These are phyloP conservation scores for Macrotyloma uniflorum DNA, from an alignment of 306 rosid species.

Conservation along the genomic window DNA sequence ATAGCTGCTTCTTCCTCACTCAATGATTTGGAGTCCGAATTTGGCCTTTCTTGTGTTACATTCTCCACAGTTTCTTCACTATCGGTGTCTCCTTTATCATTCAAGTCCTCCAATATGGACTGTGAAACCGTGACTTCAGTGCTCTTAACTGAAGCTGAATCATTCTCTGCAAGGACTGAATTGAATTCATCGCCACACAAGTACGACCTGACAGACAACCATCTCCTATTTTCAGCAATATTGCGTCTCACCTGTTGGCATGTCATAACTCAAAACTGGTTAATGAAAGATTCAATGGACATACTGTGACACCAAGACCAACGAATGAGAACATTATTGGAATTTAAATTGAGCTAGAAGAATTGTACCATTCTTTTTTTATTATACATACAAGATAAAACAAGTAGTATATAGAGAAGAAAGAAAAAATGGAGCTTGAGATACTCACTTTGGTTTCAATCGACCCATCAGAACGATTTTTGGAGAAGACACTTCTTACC, in stretches of 20 bases:
- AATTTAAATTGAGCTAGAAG: neutral
- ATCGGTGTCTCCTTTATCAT: slow-evolving; percentile 35
- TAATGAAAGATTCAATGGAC: neutral
- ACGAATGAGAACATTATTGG: neutral
- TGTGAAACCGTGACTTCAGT: slow-evolving; percentile 66
- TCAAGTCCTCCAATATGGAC: slow-evolving; percentile 41
- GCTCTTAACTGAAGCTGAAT: slow-evolving; percentile 70
- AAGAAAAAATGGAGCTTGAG: neutral
- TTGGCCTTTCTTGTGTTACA: slow-evolving; percentile 16
- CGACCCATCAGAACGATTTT: slow-evolving; percentile 51
- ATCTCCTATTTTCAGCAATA: slow-evolving; percentile 63
- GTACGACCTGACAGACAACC: slow-evolving; percentile 82
- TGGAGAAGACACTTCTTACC: slow-evolving; percentile 80
- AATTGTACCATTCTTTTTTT: neutral
- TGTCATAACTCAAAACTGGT: slow-evolving; percentile 33
- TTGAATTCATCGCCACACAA: slow-evolving; percentile 86
- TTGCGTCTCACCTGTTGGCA: slow-evolving; percentile 57
- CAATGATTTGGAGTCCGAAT: slow-evolving; percentile 39
- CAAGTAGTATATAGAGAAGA: slow-evolving; percentile 7
- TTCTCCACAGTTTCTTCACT: slow-evolving; percentile 61
- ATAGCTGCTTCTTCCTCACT: slow-evolving; percentile 70
- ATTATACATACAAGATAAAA: neutral
- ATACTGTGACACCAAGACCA: neutral
- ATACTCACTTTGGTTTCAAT: slow-evolving; percentile 71
- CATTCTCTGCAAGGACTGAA: slow-evolving; percentile 75